Conservation (phyloP, 768 basidiomycete genomes). For the Cystobasidium onofrii region DNA sequence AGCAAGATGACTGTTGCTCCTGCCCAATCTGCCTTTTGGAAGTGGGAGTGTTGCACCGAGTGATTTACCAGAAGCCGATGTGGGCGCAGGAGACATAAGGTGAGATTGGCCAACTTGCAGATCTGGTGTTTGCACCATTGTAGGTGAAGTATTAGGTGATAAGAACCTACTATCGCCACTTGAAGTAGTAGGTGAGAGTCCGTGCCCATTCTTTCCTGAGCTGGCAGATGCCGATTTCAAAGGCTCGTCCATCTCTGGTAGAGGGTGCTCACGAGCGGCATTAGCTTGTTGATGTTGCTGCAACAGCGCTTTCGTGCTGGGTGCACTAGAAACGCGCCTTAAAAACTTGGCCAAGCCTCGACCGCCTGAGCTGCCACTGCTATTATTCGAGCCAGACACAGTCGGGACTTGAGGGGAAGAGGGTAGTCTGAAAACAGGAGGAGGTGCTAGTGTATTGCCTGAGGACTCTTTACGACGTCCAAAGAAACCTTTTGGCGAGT, state of each 20-base stretch:
- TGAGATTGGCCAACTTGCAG: constrained; percentile 32
- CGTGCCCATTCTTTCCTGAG: neutral
- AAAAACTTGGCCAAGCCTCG: constrained; percentile 56
- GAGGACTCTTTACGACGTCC: neutral
- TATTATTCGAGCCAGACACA: neutral
- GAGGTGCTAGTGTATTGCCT: neutral
- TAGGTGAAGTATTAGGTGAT: constrained; percentile 21
- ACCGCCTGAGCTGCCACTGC: neutral
- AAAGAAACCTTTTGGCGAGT: constrained; percentile 3
- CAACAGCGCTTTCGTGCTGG: constrained; percentile 88
- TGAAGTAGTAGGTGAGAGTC: constrained; percentile 47
- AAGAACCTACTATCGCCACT: constrained; percentile 50
- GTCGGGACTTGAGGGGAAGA: neutral
- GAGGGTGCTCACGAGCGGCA: constrained; percentile 21
- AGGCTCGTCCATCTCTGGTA: neutral
- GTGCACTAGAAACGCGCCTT: constrained; percentile 89
- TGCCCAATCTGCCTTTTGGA: neutral
- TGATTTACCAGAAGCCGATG: constrained; percentile 57
- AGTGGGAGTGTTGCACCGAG: constrained; percentile 30
- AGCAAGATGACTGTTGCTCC: neutral
- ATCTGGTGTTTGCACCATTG: neutral
- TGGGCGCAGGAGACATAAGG: constrained; percentile 55
- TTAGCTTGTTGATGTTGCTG: constrained; percentile 39
- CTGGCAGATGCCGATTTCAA: constrained; percentile 43
- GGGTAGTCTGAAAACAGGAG: constrained; percentile 3